A percentile compares a stretch with the other conserved stretches of the same genome.
Evolutionary conservation across 163 green algal genomes (phyloP).

Genomic region (Volvox carteri): DNA sequence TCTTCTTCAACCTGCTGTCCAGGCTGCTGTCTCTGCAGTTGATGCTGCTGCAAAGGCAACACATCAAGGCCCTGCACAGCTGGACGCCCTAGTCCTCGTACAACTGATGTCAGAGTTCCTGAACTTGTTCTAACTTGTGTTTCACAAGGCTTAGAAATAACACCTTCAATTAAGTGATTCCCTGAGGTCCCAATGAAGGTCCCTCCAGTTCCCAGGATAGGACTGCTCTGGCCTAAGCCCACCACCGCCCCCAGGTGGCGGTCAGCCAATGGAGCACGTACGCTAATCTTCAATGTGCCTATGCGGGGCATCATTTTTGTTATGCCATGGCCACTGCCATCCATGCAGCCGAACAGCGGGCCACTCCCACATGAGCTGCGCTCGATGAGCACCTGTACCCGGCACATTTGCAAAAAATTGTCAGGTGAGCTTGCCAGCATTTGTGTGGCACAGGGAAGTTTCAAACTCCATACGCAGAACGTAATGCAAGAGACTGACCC

Average conservation of each 20-base stretch:
- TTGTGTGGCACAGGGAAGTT: neutral
- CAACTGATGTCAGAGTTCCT: neutral
- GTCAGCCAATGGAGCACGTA: neutral
- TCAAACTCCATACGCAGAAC: neutral
- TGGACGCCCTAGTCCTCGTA: neutral
- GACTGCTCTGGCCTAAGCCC: neutral
- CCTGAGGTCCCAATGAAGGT: neutral
- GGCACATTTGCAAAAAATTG: too few relatives aligned
- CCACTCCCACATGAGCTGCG: neutral
- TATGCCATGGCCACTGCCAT: neutral
- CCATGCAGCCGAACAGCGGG: neutral
- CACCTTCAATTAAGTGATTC: neutral
- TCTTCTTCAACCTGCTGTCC: slow-evolving; percentile 2
- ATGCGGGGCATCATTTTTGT: neutral
- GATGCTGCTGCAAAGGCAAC: neutral
- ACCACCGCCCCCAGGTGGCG: too few relatives aligned
- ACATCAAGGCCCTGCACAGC: neutral
- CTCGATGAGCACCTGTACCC: slow-evolving; percentile 35
- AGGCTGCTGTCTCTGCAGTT: neutral
- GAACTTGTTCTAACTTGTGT: neutral
- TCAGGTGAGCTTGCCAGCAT: neutral
- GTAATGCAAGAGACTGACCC: neutral
- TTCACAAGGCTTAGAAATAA: neutral
- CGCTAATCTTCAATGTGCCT: slow-evolving; percentile 28
- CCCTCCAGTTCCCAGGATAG: neutral